Base-by-base conservation (phyloP, 306 rosid genomes). In the Cucurbita moschata region DNA sequence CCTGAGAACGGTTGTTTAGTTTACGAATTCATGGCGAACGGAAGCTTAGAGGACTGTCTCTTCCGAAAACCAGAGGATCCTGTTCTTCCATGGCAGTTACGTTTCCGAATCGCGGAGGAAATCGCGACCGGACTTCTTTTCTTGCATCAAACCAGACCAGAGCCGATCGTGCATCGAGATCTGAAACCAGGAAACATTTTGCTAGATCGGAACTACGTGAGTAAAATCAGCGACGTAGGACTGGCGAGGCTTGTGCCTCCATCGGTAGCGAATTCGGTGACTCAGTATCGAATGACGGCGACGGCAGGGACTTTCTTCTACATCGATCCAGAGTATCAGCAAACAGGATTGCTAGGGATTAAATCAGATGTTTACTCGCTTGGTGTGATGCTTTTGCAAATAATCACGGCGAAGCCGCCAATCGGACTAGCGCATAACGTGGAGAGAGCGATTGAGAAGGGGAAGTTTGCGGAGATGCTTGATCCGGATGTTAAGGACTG, bases 231-330 rank as follows among this genome's bases (percentile, higher is more conserved):
- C 37, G 98, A 90, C 72, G 98, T 92, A 23, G 96, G 98, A 7
- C 78, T 92, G 78, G 91, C 96, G 30, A 90, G 96, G 82, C 96
- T 90, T 50, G 96, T 92, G 55, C 98, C 98, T 73, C 85, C 96
- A 35, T 84, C 96, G 1, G 88, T 90, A 43, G 92, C 96, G 10
- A 76, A 92, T 74, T 37, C 77, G 0, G 90, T 85, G 7, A 90
- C 98, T 19, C 98, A 90, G 79, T 92, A 90, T 56, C 85, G 83
- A 46, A 85, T 88, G 96, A 90, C 98, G 39, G 78, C 98, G 75
- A 85, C 96, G 6, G 98, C 98, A 0, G 98, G 98, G 75, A 92
- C 98, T 7, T 92, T 92, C 79, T 92, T 95, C 58, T 92, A 92
- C 79, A 90, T 92, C 38, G 96, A 92, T 54, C 98, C 98, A 1